Evolutionary conservation across 2,329 filamentous ascomycete genomes (phyloP), one percentile per base, ranked within the genome.

Genomic region (Passalora sequoiae): DNA sequence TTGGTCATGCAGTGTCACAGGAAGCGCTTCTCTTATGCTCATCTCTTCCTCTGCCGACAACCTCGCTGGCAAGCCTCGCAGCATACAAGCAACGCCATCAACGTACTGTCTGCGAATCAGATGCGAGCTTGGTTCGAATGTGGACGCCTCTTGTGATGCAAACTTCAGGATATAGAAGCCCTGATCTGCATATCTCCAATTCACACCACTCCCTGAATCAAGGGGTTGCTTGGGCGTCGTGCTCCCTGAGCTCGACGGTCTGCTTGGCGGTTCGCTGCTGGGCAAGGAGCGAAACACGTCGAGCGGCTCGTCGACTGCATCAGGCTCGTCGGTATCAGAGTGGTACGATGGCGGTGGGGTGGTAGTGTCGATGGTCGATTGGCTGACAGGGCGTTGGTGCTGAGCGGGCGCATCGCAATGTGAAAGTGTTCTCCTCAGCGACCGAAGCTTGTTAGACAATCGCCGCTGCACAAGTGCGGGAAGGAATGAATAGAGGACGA

Each of bases 101-200:
- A 85, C 64, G 60, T 83, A 85, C 7, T 82, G 70, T 50, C 78
- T 77, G 19, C 81, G 73, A 38, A 77, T 75, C 47, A 80, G 73
- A 4, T 60, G 58, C 1, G 53, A 79, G 73, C n/a, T 61, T 56
- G 2, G 65, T 45, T 54, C 54, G 3, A 56, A 46, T 4, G 62
- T 51, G 16, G 66, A 64, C 6, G 69, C 70, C 58, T 77, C 71
- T 32, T 68, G 65, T 16, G 68, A 60, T 4, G 73, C 66, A 32
- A 69, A 65, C 2, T 63, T 60, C n/a, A 76, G 57, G 6, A 77
- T 68, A 38, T 60, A 70, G 20, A 72, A 60, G 4, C 74, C 74
- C 59, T 74, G 67, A 49, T 66, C 68, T 4, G 72, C 73, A 60
- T 70, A 75, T 43, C 69, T 74, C 74, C 74, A 76, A 6, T 63